Conservation (phyloP, 495 filamentous ascomycete genomes). For the Parachaetomium inaequale region DNA sequence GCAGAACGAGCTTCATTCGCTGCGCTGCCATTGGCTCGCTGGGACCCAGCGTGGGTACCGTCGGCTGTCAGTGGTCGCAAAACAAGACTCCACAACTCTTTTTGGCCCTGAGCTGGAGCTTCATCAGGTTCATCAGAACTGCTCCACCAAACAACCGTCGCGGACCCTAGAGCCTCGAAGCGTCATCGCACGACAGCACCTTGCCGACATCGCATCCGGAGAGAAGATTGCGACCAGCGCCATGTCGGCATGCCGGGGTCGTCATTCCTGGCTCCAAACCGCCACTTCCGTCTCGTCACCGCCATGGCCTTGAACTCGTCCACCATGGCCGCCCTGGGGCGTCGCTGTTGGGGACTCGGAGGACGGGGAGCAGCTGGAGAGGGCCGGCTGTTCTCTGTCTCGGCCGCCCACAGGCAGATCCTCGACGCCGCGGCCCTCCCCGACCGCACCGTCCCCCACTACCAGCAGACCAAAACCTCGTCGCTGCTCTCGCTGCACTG, state of each 20-base stretch:
- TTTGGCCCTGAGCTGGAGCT: too few species aligned
- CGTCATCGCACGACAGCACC: background rate
- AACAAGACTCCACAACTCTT: too few species aligned
- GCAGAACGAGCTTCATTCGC: too few species aligned
- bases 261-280: slow-evolving; percentile 20
- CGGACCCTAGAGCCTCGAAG: background rate
- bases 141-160: background rate
- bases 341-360: background rate
- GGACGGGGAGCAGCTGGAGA: background rate
- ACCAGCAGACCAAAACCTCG: slow-evolving; percentile 44
- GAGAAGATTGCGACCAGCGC: slow-evolving; percentile 6
- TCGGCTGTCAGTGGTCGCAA: too few species aligned
- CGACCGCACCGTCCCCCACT: slow-evolving; percentile 50
- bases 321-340: slow-evolving; percentile 14
- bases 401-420: slow-evolving; percentile 42
- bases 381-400: slow-evolving; percentile 45
- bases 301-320: slow-evolving; percentile 12
- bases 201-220: background rate
- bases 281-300: slow-evolving; percentile 16
- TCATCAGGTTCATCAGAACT: too few species aligned
- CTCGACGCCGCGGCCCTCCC: slow-evolving; percentile 51
- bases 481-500: slow-evolving; percentile 79
- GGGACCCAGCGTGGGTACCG: too few species aligned
- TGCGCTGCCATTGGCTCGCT: too few species aligned
- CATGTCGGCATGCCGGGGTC: slow-evolving; percentile 31